phyloP scores from a whole-genome alignment of 2,329 filamentous ascomycete genomes.

The Scytalidium sp. region DNA sequence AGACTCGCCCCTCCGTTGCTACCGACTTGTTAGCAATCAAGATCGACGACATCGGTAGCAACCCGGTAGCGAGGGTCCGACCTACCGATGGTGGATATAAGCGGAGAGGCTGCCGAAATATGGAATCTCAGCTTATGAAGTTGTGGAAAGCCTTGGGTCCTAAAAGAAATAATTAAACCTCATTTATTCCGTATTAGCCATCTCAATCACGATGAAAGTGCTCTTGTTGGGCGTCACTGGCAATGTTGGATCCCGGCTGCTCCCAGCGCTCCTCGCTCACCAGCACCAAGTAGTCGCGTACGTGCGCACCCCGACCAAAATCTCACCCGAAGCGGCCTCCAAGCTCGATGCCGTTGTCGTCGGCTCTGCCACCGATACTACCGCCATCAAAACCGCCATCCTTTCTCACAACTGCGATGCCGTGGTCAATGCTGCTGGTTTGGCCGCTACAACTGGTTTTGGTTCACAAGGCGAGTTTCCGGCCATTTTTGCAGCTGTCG shows the following conservation, averaged over 20 bases:
- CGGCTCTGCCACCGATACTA: conserved; percentile 9
- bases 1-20: conserved; percentile 9
- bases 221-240: conserved; percentile 21
- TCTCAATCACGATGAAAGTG: conserved; percentile 14
- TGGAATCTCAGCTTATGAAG: no score
- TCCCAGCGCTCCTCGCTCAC: conserved; percentile 18
- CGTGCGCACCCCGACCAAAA: conserved; percentile 17
- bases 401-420: conserved; percentile 22
- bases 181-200: conserved; percentile 1
- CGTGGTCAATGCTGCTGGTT: conserved; percentile 22
- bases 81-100: conserved; percentile 1
- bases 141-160: no score
- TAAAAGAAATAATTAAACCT: not conserved
- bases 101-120: no score
- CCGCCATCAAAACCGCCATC: conserved; percentile 19
- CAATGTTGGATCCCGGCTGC: conserved; percentile 17
- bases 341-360: conserved; percentile 9
- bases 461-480: conserved; percentile 13
- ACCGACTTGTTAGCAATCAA: conserved; percentile 9
- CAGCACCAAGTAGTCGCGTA: conserved; percentile 18
- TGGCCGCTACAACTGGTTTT: conserved; percentile 13
- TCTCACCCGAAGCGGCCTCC: conserved; percentile 8
- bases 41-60: no score
- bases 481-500: conserved; percentile 19
- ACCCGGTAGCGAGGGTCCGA: conserved; percentile 1